Base-by-base conservation (phyloP, 768 basidiomycete genomes). In the Cyclocybe aegerita region DNA sequence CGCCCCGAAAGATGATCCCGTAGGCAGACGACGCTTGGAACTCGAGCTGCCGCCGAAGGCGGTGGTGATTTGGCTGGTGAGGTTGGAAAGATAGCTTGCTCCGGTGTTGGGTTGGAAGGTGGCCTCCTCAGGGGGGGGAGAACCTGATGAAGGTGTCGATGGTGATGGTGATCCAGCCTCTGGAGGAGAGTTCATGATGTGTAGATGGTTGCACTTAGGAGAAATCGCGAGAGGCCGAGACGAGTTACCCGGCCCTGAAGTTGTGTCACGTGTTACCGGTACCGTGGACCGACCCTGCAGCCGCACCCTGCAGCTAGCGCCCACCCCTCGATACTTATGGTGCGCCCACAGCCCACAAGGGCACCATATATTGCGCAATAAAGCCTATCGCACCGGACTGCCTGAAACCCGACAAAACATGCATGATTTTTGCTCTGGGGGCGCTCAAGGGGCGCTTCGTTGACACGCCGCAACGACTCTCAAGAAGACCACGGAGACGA, bases 11-110 rank as follows among this genome's bases (percentile, higher is more conserved):
- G 72, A 70, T 33, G 73, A 66, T n/a, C 79, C 72, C 35, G 68
- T 70, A 5, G 79, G 79, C n/a, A 79, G 66, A 32, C 79, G 75
- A 11, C 80, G 77, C 56, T 81, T 81, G 9, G 80, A 74, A 31
- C 54, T 53, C 31, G 61, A 55, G 43, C 52, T 53, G 4, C 63
- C 62, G 23, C 60, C 50, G 35, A 75, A 62, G 3, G 70, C 56
- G 10, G 69, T 62, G 31, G 67, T 62, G 50, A 74, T 53, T 9
- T 73, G 72, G 45, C 60, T 69, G 14, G 68, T 63, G 49, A 73
- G 52, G 57, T 66, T 70, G 34, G 60, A 52, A 46, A 75, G 49
- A 44, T 67, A 60, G 31, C 35, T 44, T 33, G 53, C 30, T 48
- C 31, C 42, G 15, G 55, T 44, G 37, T 54, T 35, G 33, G 62